Conservation (phyloP, 768 basidiomycete species). For the Macrolepiota albuminosa region DNA sequence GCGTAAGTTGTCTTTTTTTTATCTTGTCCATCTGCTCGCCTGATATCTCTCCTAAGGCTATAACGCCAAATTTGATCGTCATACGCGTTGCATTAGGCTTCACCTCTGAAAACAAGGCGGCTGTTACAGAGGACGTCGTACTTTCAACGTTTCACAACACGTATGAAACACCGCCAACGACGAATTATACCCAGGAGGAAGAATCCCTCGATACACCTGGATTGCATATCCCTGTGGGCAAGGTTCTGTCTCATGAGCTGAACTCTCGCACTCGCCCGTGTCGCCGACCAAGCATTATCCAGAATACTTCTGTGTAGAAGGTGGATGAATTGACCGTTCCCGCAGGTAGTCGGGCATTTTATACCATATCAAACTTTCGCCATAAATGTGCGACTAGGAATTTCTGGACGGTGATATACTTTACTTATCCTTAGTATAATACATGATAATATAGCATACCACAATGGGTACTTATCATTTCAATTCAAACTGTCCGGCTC, state of each 20-base stretch:
- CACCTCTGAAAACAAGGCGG: background rate
- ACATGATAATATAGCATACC: background rate
- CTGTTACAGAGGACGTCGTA: background rate
- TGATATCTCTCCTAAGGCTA: background rate
- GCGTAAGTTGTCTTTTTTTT: constrained; percentile 13
- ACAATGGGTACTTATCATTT: background rate
- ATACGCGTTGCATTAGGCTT: background rate
- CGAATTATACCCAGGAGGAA: background rate
- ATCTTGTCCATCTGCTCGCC: background rate
- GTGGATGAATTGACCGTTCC: background rate
- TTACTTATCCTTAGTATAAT: background rate
- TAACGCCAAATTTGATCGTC: background rate
- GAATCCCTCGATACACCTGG: background rate
- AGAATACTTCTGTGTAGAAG: background rate
- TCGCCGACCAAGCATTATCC: background rate
- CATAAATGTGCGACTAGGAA: background rate
- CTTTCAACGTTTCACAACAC: background rate
- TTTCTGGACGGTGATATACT: background rate
- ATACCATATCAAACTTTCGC: background rate
- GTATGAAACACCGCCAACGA: background rate
- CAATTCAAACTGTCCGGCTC: background rate
- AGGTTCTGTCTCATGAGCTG: background rate
- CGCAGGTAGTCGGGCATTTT: background rate
- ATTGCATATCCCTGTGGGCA: background rate
- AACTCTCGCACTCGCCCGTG: background rate